Evolutionary conservation across 768 basidiomycete genomes (phyloP).

Genomic region (Zangia roseola): DNA sequence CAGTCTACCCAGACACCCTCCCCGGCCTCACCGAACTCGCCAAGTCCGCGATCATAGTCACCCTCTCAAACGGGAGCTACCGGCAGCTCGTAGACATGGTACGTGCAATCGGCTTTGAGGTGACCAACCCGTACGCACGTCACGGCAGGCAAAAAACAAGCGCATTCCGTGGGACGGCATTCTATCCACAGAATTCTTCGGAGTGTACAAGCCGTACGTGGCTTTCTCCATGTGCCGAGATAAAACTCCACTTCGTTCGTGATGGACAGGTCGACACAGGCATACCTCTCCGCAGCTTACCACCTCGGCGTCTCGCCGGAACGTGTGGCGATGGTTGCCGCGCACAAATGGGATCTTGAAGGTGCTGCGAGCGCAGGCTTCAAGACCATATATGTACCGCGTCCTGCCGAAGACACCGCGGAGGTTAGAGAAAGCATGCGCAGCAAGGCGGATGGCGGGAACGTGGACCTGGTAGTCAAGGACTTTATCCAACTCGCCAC

Average conservation of each 20-base stretch:
- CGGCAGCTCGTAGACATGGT: constrained; percentile 63
- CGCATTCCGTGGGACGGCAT: constrained; percentile 63
- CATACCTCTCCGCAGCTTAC: constrained; percentile 48
- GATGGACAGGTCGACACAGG: constrained; percentile 37
- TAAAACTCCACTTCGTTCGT: background rate
- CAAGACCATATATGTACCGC: constrained; percentile 57
- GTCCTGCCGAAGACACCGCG: constrained; percentile 44
- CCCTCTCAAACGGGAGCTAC: constrained; percentile 66
- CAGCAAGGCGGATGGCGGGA: constrained; percentile 52
- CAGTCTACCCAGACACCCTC: constrained; percentile 58
- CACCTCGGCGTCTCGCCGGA: constrained; percentile 46
- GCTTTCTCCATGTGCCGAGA: background rate
- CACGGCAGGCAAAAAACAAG: constrained; percentile 66
- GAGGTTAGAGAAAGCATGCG: constrained; percentile 33
- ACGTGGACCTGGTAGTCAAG: constrained; percentile 55
- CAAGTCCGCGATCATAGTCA: constrained; percentile 47
- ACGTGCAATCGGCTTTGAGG: no score
- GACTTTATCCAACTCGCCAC: constrained; percentile 50
- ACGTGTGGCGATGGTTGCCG: constrained; percentile 62
- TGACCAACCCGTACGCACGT: no score
- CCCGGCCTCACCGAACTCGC: constrained; percentile 51
- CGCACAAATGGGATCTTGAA: constrained; percentile 57
- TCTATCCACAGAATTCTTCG: constrained; percentile 59
- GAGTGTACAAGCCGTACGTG: constrained; percentile 63
- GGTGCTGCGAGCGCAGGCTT: constrained; percentile 53